Base-by-base conservation (phyloP, 139 green algal species). In the Picochlorum sp. region DNA sequence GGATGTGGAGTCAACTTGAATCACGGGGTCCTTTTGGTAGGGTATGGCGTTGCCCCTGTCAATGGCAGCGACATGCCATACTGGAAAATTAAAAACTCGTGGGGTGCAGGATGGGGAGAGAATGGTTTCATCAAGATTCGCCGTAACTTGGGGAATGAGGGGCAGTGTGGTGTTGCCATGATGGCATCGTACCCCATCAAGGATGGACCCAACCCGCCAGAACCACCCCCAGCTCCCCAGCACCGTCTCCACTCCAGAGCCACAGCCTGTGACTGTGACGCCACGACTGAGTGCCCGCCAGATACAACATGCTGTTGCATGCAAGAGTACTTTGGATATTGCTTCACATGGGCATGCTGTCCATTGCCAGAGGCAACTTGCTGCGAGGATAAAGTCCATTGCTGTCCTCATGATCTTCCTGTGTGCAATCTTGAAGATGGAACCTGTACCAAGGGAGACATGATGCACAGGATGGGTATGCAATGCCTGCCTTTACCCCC, bases 41-140 rank as follows among this genome's bases (percentile, higher is more conserved):
- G 94, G 21, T 99, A 97, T 67, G 88, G 83, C 66, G 76, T 61
- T 14, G 55, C 59, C 6, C 37, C 66, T 26, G 71, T 71, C 13
- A 66, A 66, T 57, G 75, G 61, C 9, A 65, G 41, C 1, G 67
- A 76, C 38, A 51, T 72, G 45, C 55, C 69, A 45, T 98, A 94
- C 83, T 98, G 87, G 85, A 85, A 95, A 11, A 79, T 98, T 4
- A 98, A 98, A 80, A 99, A 99, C 81, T 90, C 75, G 8, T 98
- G 93, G 94, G 91, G 92, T 18, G 45, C 23, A n/a, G 67, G 55
- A 56, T 97, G 91, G 91, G 91, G 91, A 49, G 88, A 96, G 62
- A 49, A 74, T 1, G 92, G 92, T 38, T 97, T 92, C 87, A 95
- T 98, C 63, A 75, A 76, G 32, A 56, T 81, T 51, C 21, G 49